These are phyloP conservation scores for Pythium plurisporium DNA, from an alignment of 352 stramenopile genomes.

Conservation along the genomic window DNA sequence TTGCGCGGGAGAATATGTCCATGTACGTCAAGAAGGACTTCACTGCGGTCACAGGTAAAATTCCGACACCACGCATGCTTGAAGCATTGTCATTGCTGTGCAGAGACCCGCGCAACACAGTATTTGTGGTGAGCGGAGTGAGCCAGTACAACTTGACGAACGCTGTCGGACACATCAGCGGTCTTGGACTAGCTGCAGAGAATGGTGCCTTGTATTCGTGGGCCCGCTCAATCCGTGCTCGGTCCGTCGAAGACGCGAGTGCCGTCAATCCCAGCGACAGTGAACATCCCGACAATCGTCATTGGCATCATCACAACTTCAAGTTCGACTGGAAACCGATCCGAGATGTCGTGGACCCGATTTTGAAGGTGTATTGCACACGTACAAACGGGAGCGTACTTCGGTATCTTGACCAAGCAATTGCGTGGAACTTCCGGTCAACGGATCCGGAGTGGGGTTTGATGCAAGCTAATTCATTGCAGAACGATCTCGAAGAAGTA, in stretches of 20 bases:
- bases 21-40: constrained; percentile 98
- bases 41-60: constrained; percentile 91
- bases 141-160: constrained; percentile 87
- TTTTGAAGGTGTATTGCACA: constrained; percentile 94
- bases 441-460: constrained; percentile 97
- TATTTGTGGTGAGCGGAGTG: constrained; percentile 98
- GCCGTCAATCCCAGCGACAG: constrained; percentile 12
- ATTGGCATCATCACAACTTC: constrained; percentile 77
- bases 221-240: constrained; percentile 50
- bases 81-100: constrained; percentile 86
- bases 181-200: constrained; percentile 91
- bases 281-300: constrained; percentile 28
- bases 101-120: constrained; percentile 92
- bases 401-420: constrained; percentile 92
- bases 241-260: constrained; percentile 33
- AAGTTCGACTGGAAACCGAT: constrained; percentile 91
- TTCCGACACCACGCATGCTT: constrained; percentile 85
- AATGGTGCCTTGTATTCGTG: constrained; percentile 95
- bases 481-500: constrained; percentile 78
- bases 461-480: constrained; percentile 93
- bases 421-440: constrained; percentile 91
- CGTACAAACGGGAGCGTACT: constrained; percentile 96
- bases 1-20: constrained; percentile 85
- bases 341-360: constrained; percentile 88
- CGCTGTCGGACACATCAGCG: constrained; percentile 90